Evolutionary conservation across 768 basidiomycete species (phyloP).

Genomic region (Boletus reticulatus): DNA sequence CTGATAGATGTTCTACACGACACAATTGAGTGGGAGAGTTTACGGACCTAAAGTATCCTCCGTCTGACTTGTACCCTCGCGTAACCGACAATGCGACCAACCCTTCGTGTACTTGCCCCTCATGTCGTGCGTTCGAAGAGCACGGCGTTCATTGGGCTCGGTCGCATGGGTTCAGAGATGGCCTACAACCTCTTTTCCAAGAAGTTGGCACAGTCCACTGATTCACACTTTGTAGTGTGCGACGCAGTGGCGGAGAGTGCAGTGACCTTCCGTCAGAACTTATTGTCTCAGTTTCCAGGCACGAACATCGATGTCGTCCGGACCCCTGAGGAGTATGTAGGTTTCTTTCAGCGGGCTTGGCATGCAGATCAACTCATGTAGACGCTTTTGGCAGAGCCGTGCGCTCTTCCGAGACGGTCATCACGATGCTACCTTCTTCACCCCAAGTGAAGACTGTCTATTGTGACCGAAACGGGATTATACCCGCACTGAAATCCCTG

Average conservation of each 20-base stretch:
- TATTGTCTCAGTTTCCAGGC: conserved; percentile 55
- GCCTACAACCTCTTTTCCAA: conserved; percentile 81
- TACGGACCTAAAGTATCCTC: background rate
- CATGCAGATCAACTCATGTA: conserved; percentile 6
- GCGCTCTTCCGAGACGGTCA: conserved; percentile 58
- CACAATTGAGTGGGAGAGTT: too few relatives aligned
- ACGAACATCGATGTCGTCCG: conserved; percentile 56
- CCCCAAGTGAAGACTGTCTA: conserved; percentile 85
- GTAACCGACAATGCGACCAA: conserved; percentile 46
- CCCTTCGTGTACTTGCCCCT: conserved; percentile 39
- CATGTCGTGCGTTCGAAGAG: conserved; percentile 42
- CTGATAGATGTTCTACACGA: background rate
- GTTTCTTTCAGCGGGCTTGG: conserved; percentile 28
- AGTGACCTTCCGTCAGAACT: conserved; percentile 51
- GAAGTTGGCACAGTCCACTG: conserved; percentile 49
- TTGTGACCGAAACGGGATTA: conserved; percentile 53
- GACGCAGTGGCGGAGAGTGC: conserved; percentile 67
- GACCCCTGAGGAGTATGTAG: conserved; percentile 66
- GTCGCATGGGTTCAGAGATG: conserved; percentile 90
- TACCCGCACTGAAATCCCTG: conserved; percentile 58
- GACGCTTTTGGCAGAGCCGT: conserved; percentile 49
- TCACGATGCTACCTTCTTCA: conserved; percentile 93
- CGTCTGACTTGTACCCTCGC: background rate
- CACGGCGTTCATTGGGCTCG: conserved; percentile 82
- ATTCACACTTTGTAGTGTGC: conserved; percentile 71